A percentile compares a stretch with the other conserved stretches of the same genome.
Conservation (phyloP, 2,329 filamentous ascomycete genomes). For the Macroventuria anomochaeta region DNA sequence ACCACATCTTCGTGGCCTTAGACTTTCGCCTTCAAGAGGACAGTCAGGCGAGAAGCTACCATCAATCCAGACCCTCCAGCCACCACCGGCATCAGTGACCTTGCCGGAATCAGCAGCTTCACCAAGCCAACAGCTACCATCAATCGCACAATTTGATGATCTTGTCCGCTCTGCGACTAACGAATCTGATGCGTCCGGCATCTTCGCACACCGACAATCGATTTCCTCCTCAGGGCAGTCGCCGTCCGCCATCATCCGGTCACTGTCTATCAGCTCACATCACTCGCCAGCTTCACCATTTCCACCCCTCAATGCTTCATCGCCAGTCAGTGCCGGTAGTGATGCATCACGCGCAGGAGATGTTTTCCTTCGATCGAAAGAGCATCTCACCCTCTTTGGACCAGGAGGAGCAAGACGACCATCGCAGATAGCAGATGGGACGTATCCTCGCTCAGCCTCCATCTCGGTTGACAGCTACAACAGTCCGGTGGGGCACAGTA, state of each 20-base stretch:
- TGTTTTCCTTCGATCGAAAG: slow-evolving; percentile 40
- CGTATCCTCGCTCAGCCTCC: slow-evolving; percentile 43
- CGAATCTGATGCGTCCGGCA: slow-evolving; percentile 35
- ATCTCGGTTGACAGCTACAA: slow-evolving; percentile 44
- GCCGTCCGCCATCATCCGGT: slow-evolving; percentile 42
- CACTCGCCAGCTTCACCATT: slow-evolving; percentile 42
- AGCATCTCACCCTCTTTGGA: slow-evolving; percentile 37
- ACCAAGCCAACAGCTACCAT: slow-evolving; percentile 42
- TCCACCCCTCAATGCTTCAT: slow-evolving; percentile 40
- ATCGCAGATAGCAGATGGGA: slow-evolving; percentile 46
- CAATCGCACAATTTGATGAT: slow-evolving; percentile 44
- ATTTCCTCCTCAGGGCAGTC: slow-evolving; percentile 47
- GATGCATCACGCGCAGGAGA: slow-evolving; percentile 36
- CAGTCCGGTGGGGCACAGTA: slow-evolving; percentile 46
- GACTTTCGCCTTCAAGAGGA: slow-evolving; percentile 41
- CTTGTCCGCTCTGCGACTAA: slow-evolving; percentile 44
- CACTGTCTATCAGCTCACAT: slow-evolving; percentile 42
- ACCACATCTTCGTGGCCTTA: slow-evolving; percentile 38
- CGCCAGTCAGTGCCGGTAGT: slow-evolving; percentile 40
- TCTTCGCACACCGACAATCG: slow-evolving; percentile 44
- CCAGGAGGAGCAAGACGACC: slow-evolving; percentile 36
- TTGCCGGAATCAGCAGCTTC: slow-evolving; percentile 41
- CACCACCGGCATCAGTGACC: slow-evolving; percentile 31
- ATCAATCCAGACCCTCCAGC: slow-evolving; percentile 43
- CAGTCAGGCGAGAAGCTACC: slow-evolving; percentile 44